Evolutionary conservation across 306 rosid species (phyloP), one percentile per base, ranked within the genome.

Genomic region (Prunus mira): DNA sequence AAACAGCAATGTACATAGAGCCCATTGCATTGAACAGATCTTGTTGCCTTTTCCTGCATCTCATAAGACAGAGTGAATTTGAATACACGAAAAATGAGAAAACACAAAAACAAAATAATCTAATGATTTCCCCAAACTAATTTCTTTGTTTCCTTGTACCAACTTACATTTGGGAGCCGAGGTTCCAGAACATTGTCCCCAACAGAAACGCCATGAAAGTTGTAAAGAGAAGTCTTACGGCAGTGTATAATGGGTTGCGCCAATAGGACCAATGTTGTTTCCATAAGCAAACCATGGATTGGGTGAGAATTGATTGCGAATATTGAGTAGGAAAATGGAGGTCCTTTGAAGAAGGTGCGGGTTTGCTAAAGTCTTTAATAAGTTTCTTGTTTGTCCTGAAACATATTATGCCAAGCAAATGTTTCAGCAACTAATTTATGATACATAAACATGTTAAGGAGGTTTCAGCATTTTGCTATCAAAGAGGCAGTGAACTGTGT

Each of bases 111-210:
- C 5, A 32, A 22, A 19, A 30, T 15, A 0, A 34, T 55, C 0
- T 12, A 63, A 34, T 24, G 22, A 18, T 9, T 70, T 11, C 52
- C 12, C 2, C 62, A 17, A 51, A 28, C 30, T 50, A 13, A 34
- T 9, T 34, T 13, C 52, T 73, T 56, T 32, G 61, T 67, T 46
- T 25, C 15, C 18, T 8, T 13, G 38, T 46, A 64, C 10, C 12
- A 56, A 81, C 88, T 84, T 72, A 86, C 97, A 38, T 86, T 87
- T 89, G 87, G 71, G 89, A 75, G 78, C 97, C 97, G 6, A 89
- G 93, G 71, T 83, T 82, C 92, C 92, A 87, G 86, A 91, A 91
- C 82, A 91, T 81, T 32, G 97, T 73, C 27, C 97, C 93, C 41
- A 91, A 87, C 74, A 91, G 83, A 69, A 91, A 71, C 41, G 88